Evolutionary conservation across 441 rosid genomes (phyloP), one percentile per base, ranked within the genome.

Genomic region (California macrophylla): DNA sequence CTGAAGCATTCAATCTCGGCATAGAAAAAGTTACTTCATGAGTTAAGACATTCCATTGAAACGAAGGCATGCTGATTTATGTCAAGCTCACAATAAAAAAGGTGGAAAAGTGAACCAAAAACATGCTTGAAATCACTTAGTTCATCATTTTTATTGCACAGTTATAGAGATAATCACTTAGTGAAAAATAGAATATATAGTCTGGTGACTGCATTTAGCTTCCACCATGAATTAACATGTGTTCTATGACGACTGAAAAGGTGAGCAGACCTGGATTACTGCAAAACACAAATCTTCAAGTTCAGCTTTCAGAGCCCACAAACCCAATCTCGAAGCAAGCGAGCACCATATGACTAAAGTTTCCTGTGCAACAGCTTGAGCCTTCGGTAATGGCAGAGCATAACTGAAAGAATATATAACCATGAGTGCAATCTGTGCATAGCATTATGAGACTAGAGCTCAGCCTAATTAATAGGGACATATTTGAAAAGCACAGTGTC

Each of bases 221-320:
- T 52, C 67, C 47, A 34, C 3, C 20, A 52, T 3, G 42, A 45
- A 20, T 36, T 13, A 40, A 72, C 28, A 67, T 54, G 47, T 23
- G 16, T 23, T 67, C 50, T 10, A 21, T 25, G n/a, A 65, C 62
- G 18, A 45, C 66, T 28, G 38, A 25, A 13, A 34, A 63, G 38
- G 52, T 47, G 45, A 34, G 64, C 76, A 71, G 34, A 89, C 94
- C 91, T 89, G 91, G 81, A 89, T 82, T 80, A 89, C 90, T 36
- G 87, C 91, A 74, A 89, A 89, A 73, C 91, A 89, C 64, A 86
- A 74, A 84, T 89, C 91, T 82, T 89, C 94, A 36, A 89, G 70
- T 72, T 89, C 90, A 32, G 90, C 88, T 78, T 86, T 86, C 80
- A 89, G 62, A 13, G 94, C 91, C 94, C 94, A 89, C 75, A 89